Base-by-base conservation (phyloP, 192 early-diverging fungal genomes). In the Coemansia sp. region DNA sequence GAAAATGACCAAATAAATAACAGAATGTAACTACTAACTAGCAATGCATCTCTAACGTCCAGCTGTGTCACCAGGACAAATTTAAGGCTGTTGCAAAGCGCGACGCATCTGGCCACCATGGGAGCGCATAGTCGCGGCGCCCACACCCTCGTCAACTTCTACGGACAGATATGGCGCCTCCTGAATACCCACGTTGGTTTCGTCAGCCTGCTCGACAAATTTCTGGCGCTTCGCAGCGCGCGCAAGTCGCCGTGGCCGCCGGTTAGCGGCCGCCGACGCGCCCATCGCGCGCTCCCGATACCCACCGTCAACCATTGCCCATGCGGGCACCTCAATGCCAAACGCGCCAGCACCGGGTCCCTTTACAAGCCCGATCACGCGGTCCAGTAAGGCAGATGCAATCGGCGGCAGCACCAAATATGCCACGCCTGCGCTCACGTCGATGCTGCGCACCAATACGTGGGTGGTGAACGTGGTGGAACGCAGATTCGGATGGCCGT, bases 401-500 rank as follows among this genome's bases (percentile, higher is more conserved):
- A 55, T 50, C 56, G 41, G 87, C 78, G 54, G 75, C 8, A 78
- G 50, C 10, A 91, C 36, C 26, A 91, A 54, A 32, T 86, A 74
- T 3, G 89, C 53, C 5, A 58, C 54, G 19, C 79, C 80, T 4
- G 66, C 67, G 2, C 58, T 35, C 5, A 82, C 80, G 53, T 89
- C 82, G 27, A 90, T 83, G 0, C 85, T 78, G 11, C 89, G 75
- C 36, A 90, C 80, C 17, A 91, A 64, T 0, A 75, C 89, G 38
- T 87, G 68, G 1, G 84, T 80, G 32, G 82, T 30, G 43, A 86
- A 90, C 2, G 81, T 81, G 0, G 83, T 85, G 10, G 20, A 43
- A 8, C 53, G 39, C 28, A 54, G 20, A 20, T 58, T 59, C 11
- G 73, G 74, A 28, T 69, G 38, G 7, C 69, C 73, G 25, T 80